phyloP scores from a whole-genome alignment of 228 moss, liverwort and hornwort genomes.

The Sphagnum magellanicum region DNA sequence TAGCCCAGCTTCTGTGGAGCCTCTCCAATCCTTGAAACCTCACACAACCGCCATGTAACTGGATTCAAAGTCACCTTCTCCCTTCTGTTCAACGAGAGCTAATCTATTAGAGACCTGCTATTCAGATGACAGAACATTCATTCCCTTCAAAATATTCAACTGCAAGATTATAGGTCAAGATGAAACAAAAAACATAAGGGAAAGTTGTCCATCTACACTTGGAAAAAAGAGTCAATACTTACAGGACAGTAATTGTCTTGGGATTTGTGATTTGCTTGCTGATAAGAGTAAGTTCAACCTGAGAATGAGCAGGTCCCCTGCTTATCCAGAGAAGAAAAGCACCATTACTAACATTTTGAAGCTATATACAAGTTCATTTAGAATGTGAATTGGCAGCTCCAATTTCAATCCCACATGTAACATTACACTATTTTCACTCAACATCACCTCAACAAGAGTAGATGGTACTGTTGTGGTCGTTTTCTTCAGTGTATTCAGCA shows the following conservation, averaged over 20 bases:
- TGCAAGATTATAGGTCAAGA: no score
- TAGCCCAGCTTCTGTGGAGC: constrained; percentile 74
- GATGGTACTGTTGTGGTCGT: no score
- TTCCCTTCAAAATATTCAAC: no score
- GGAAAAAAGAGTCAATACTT: constrained; percentile 14
- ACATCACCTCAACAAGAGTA: no score
- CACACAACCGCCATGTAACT: constrained; percentile 90
- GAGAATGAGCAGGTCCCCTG: constrained; percentile 88
- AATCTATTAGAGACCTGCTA: no score
- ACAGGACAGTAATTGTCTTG: constrained; percentile 77
- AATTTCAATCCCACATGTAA: no score
- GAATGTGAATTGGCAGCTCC: no score
- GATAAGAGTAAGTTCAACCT: constrained; percentile 72
- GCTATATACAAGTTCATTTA: no score
- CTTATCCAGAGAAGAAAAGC: neutral
- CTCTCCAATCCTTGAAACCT: constrained; percentile 45
- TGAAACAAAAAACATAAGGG: neutral
- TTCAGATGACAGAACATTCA: no score
- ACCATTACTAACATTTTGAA: no score
- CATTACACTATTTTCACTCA: no score
- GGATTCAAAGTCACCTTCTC: constrained; percentile 91
- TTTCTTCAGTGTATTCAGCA: no score
- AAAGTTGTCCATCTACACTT: neutral
- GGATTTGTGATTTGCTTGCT: constrained; percentile 48
- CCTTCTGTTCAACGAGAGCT: constrained; percentile 36